phyloP scores from a whole-genome alignment of 176 grass and related monocot genomes.

The Eragrostis curvula region DNA sequence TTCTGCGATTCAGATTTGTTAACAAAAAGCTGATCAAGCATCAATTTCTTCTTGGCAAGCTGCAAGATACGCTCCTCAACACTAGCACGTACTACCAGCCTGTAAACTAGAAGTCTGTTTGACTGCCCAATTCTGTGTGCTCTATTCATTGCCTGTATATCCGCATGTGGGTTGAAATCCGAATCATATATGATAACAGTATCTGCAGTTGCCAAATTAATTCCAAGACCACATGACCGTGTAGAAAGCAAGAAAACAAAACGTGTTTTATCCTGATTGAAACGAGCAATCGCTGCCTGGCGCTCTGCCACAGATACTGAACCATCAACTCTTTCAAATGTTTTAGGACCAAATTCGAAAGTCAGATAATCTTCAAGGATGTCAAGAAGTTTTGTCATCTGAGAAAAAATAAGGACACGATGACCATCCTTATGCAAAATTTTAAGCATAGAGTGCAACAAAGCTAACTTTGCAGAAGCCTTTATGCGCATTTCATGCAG shows the following conservation, averaged over 20 bases:
- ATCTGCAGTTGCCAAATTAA: conserved; percentile 99
- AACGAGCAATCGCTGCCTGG: conserved; percentile 87
- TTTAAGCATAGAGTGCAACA: conserved; percentile 97
- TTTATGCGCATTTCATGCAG: conserved; percentile 99
- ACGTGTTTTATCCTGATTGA: conserved; percentile 95
- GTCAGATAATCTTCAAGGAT: conserved; percentile 97
- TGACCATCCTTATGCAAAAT: conserved; percentile 86
- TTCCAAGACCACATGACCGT: conserved; percentile 95
- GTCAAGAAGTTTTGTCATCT: conserved; percentile 99
- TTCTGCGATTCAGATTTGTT: conserved; percentile 98
- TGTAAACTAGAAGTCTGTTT: conserved; percentile 94
- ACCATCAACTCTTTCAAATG: conserved; percentile 96
- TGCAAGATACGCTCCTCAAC: conserved; percentile 99
- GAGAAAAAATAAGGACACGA: conserved; percentile 96
- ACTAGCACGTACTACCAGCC: conserved; percentile 96
- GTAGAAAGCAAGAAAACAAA: conserved; percentile 99
- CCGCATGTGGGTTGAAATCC: conserved; percentile 99
- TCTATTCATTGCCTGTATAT: conserved; percentile 99
- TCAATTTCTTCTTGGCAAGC: conserved; percentile 98
- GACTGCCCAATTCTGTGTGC: conserved; percentile 99
- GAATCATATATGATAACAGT: conserved; percentile 99
- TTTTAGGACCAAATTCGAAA: conserved; percentile 82
- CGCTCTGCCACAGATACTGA: conserved; percentile 91
- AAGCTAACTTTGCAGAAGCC: conserved; percentile 88
- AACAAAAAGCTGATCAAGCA: conserved; percentile 99